Conservation (phyloP, 371 early-diverging fungal genomes). For the Mucor irregularis region DNA sequence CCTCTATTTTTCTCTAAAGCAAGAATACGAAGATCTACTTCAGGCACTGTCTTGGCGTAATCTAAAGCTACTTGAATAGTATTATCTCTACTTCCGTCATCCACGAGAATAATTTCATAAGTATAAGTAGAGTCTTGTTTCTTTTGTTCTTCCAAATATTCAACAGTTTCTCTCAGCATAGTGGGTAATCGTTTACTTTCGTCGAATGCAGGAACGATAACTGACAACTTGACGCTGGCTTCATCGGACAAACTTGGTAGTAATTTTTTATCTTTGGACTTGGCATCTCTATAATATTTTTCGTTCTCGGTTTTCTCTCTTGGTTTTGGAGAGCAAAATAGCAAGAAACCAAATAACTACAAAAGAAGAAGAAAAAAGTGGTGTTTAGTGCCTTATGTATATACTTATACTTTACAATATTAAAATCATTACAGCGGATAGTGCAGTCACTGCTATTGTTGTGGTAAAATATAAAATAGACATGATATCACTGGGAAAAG, state of each 20-base stretch:
- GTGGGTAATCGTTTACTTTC: slow-evolving; percentile 80
- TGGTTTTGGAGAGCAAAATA: slow-evolving; percentile 53
- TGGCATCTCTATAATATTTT: slow-evolving; percentile 46
- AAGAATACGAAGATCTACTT: slow-evolving; percentile 72
- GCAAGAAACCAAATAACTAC: slow-evolving; percentile 44
- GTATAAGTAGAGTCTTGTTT: slow-evolving; percentile 44
- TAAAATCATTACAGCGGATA: slow-evolving; percentile 7
- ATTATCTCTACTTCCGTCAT: slow-evolving; percentile 86
- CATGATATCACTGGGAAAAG: background rate
- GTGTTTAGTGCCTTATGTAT: background rate
- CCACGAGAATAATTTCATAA: slow-evolving; percentile 89
- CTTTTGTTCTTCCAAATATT: slow-evolving; percentile 56
- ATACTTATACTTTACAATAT: background rate
- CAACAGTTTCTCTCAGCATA: slow-evolving; percentile 82
- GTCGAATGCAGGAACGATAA: slow-evolving; percentile 93
- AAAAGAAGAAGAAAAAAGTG: background rate
- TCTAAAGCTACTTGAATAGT: slow-evolving; percentile 71
- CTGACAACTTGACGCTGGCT: slow-evolving; percentile 64
- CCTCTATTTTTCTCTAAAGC: slow-evolving; percentile 84
- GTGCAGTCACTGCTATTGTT: background rate
- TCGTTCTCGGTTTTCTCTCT: slow-evolving; percentile 56
- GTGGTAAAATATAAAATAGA: background rate
- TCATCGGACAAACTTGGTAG: slow-evolving; percentile 48
- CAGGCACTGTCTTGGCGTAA: slow-evolving; percentile 57
- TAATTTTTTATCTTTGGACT: slow-evolving; percentile 28